These are phyloP conservation scores for Whalleya microplaca DNA, from an alignment of 2,329 filamentous ascomycete species.

Conservation along the genomic window DNA sequence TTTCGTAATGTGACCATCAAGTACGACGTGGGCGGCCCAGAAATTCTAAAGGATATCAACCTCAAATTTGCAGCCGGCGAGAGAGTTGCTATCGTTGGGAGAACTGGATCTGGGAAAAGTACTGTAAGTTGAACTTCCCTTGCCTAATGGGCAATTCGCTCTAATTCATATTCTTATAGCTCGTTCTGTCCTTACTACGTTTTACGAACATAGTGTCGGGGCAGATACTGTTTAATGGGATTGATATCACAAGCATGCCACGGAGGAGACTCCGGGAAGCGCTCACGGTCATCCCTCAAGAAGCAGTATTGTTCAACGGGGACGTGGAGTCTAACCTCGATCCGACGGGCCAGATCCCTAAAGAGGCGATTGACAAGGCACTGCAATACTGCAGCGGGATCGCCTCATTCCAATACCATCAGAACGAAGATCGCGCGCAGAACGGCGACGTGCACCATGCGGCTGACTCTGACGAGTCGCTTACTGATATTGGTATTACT, in stretches of 20 bases:
- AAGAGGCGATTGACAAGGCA: slow-evolving; percentile 58
- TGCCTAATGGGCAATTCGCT: background rate
- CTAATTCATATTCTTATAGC: slow-evolving; percentile 33
- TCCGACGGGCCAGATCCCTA: slow-evolving; percentile 60
- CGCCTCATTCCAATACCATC: slow-evolving; percentile 43
- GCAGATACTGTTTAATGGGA: slow-evolving; percentile 57
- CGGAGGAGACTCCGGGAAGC: slow-evolving; percentile 55
- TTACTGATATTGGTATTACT: slow-evolving; percentile 38
- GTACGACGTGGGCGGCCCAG: slow-evolving; percentile 49
- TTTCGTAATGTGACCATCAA: slow-evolving; percentile 56
- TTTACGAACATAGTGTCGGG: slow-evolving; percentile 57
- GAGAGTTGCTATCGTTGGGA: slow-evolving; percentile 77
- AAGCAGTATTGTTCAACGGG: slow-evolving; percentile 60
- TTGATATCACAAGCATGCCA: slow-evolving; percentile 57
- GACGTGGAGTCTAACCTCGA: slow-evolving; percentile 62
- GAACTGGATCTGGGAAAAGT: slow-evolving; percentile 83
- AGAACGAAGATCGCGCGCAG: slow-evolving; percentile 17
- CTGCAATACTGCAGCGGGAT: slow-evolving; percentile 66
- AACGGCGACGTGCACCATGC: slow-evolving; percentile 31
- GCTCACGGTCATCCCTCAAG: slow-evolving; percentile 62
- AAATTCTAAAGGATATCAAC: slow-evolving; percentile 55
- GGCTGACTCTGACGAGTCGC: slow-evolving; percentile 17
- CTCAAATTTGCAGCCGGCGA: slow-evolving; percentile 66
- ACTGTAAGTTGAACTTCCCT: slow-evolving; percentile 56
- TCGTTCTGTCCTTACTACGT: slow-evolving; percentile 58